Percentiles rank a stretch among this genome's conserved stretches.
Evolutionary conservation across 805 yeast species (phyloP).

Genomic region (Sugiyamaella valdiviana): DNA sequence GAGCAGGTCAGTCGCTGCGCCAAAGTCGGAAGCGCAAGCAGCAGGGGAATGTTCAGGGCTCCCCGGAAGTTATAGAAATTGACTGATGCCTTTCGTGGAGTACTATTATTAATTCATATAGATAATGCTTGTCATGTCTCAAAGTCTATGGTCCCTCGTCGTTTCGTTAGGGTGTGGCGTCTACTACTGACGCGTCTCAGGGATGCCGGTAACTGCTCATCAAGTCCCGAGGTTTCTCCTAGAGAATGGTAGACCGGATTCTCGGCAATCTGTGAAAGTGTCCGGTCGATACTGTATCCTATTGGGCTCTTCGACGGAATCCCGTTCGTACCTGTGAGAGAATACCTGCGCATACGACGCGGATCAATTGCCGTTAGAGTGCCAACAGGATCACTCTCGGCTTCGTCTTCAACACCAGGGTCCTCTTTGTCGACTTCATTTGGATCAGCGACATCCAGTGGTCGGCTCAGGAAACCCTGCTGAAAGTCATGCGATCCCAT

Average conservation of each 20-base stretch:
- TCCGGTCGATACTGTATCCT: background rate
- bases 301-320: background rate
- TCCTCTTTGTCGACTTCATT: conserved; percentile 6
- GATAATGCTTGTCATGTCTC: background rate
- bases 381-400: background rate
- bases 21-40: conserved; percentile 59
- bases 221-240: background rate
- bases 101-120: background rate
- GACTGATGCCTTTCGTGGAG: conserved; percentile 38
- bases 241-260: background rate
- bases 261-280: conserved; percentile 1
- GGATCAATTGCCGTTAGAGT: background rate
- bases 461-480: conserved; percentile 46
- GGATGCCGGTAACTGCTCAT: background rate
- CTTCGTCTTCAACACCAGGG: background rate
- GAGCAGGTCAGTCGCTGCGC: conserved; percentile 72
- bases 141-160: background rate
- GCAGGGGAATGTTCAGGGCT: conserved; percentile 11
- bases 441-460: conserved; percentile 27
- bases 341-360: background rate
- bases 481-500: conserved; percentile 47
- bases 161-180: background rate
- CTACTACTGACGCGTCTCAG: conserved; percentile 8
- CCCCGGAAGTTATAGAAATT: conserved; percentile 74
- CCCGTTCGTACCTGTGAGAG: background rate